These are phyloP conservation scores for Naganishia onofrii DNA, from an alignment of 768 basidiomycete species.

Conservation along the genomic window DNA sequence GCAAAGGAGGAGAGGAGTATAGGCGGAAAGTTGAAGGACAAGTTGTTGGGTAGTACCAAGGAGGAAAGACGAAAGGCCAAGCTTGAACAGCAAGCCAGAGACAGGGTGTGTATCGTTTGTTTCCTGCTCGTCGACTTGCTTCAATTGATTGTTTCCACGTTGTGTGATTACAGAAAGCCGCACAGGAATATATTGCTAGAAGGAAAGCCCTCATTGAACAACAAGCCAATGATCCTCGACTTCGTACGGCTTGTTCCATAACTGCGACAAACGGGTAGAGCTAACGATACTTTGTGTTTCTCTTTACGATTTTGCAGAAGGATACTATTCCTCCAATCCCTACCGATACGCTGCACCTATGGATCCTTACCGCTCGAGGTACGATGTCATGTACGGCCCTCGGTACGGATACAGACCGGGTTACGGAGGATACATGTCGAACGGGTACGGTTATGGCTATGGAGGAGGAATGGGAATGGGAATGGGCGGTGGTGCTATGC, in stretches of 20 bases:
- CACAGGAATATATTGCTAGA: constrained; percentile 19
- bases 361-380: constrained; percentile 27
- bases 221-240: constrained; percentile 27
- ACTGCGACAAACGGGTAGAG: background rate
- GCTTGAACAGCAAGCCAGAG: constrained; percentile 16
- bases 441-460: constrained; percentile 4
- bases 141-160: background rate
- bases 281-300: background rate
- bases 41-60: constrained; percentile 32
- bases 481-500: background rate
- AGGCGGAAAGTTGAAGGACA: constrained; percentile 32
- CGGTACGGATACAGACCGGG: constrained; percentile 25
- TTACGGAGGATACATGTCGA: constrained; percentile 18
- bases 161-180: constrained; percentile 25
- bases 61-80: constrained; percentile 31
- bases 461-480: constrained; percentile 21
- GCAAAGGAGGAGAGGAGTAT: constrained; percentile 2
- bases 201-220: constrained; percentile 29
- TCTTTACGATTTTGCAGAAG: background rate
- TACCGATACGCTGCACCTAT: constrained; percentile 25
- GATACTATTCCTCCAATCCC: constrained; percentile 13
- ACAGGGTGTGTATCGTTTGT: constrained; percentile 20
- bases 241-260: background rate
- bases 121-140: background rate
- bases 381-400: constrained; percentile 24